Conservation (phyloP, 2,329 filamentous ascomycete genomes). For the Ophiostoma pallidulum region DNA sequence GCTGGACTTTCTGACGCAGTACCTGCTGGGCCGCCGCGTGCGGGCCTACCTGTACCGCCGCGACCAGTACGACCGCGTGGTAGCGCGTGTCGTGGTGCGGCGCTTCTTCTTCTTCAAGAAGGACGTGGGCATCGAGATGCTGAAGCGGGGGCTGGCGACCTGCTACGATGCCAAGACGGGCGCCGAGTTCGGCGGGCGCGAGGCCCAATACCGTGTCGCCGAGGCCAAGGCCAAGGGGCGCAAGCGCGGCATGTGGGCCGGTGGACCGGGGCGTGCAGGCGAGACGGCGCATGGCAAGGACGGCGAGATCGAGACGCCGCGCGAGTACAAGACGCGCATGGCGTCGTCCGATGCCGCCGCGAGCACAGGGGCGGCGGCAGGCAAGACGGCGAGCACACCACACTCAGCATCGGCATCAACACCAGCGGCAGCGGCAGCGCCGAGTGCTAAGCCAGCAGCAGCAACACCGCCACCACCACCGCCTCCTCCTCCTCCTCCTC, state of each 20-base stretch:
- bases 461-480: not conserved
- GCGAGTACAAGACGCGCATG: conserved; percentile 68
- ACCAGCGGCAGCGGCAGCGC: not conserved
- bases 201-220: conserved; percentile 53
- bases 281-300: conserved; percentile 46
- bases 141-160: conserved; percentile 74
- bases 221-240: conserved; percentile 57
- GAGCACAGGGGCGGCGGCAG: not conserved
- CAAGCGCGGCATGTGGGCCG: conserved; percentile 67
- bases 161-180: conserved; percentile 90
- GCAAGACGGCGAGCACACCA: not conserved
- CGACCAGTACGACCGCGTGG: conserved; percentile 88
- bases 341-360: conserved; percentile 22
- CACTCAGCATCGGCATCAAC: not conserved
- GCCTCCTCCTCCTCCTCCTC: too few species aligned
- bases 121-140: conserved; percentile 85
- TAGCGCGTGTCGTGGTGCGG: conserved; percentile 74
- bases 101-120: conserved; percentile 52
- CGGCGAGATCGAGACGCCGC: conserved; percentile 60
- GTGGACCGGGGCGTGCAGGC: conserved; percentile 36
- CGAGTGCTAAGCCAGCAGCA: not conserved
- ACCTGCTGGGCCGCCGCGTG: conserved; percentile 63
- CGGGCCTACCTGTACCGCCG: conserved; percentile 72
- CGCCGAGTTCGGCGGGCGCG: conserved; percentile 72
- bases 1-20: conserved; percentile 65